Base-by-base conservation (phyloP, 2,329 filamentous ascomycete species). In the Macroventuria anomochaeta region DNA sequence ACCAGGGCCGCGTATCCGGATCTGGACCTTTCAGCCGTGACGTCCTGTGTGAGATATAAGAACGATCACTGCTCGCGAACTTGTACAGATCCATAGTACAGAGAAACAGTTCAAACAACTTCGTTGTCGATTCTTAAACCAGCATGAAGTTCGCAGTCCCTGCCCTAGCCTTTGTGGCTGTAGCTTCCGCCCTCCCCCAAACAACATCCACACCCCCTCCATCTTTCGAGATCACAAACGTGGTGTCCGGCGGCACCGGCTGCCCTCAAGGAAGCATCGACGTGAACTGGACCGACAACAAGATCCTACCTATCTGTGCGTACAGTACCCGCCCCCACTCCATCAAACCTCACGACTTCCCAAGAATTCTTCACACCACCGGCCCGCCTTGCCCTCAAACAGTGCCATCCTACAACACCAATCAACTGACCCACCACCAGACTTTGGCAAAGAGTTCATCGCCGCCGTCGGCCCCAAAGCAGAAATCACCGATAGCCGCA, bases 241-340 rank as follows among this genome's bases (percentile, higher is more conserved):
- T 72, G 33, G 52, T 69, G 31, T 67, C 57, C 8, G 71, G 69
- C 29, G 71, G 71, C 48, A 71, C 68, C 2, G 71, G 71, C 26
- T 74, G 71, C 44, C 71, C 71, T 2, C 69, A 71, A 52, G 71
- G 69, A 43, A 71, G 68, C 55, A 68, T 74, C 47, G 64, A 74
- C 51, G 53, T 73, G 42, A 46, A 67, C 47, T 72, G 64, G 63
- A 71, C 64, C 23, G 64, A 71, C 47, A 59, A 63, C 53, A 47
- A 48, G 21, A 57, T 73, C 23, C 52, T 74, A 5, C 71, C 71
- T 17, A 72, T 74, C 43, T 61, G 68, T 72, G 64, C 40, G 65
- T 20, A 5, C 3, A 38, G 13, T 5, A 15, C 5, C 13, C 18
- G 1, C 7, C 15, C 8, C 7, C 10, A 20, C 6, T 15, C 33